Evolutionary conservation across 371 early-diverging fungal genomes (phyloP), one percentile per base, ranked within the genome.

Genomic region (Syncephalastrum sp.): DNA sequence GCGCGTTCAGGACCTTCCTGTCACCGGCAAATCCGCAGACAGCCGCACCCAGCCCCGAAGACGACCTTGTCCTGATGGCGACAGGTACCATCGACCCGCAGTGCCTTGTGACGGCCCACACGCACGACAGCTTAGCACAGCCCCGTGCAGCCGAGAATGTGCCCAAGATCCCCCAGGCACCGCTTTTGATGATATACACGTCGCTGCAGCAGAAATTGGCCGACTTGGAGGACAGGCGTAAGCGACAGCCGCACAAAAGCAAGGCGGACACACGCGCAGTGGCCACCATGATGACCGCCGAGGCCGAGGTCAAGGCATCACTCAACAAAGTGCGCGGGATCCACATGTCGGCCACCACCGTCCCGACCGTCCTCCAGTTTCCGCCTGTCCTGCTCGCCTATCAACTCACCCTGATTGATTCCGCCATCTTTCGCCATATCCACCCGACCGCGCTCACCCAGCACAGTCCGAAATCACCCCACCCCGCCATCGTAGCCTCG

Each of bases 351-450:
- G 75, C 82, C 0, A 75, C 78, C 3, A 83, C 79, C 3, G 64
- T 79, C 7, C 78, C 82, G 13, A 82, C 75, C 23, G 79, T 90
- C 33, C 74, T 80, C 5, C 82, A 82, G 41, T 91, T 90, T 63
- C 75, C 83, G 3, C 83, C 90, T 3, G 75, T 82, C 14, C 63
- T 86, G 5, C 74, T 90, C 27, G 89, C 92, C 2, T 88, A 86
- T 56, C 88, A 89, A 60, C 77, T 91, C 16, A 87, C 88, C 7
- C 64, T 88, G 45, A 85, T 90, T 19, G 92, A 90, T 43, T 86
- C 89, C 0, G 68, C 78, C 29, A 82, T 91, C 46, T 88, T 92
- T 60, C 70, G 79, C 42, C 68, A 82, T 51, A 87, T 92, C 10
- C 77, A 82, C 14, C 79, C 88, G 0, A 47, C 54, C 0, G 87